Conservation (phyloP, 2,329 filamentous ascomycete species). For the Leptographium wingfieldii region DNA sequence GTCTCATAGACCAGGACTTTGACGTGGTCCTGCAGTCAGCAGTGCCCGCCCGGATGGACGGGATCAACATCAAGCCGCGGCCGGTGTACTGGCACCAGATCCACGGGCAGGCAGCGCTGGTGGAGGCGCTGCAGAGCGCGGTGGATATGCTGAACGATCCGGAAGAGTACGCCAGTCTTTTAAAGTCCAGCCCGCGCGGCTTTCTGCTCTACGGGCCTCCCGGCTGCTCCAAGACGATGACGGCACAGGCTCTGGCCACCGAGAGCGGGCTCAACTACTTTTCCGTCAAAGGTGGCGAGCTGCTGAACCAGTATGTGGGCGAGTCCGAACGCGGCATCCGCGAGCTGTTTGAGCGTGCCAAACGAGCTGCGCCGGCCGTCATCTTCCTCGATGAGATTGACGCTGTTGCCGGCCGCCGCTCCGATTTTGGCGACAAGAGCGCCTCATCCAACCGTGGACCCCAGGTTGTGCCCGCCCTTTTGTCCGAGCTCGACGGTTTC, state of each 20-base stretch:
- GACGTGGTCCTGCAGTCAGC: constrained; percentile 53
- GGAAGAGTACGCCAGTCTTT: constrained; percentile 20
- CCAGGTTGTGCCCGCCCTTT: constrained; percentile 76
- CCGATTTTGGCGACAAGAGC: constrained; percentile 29
- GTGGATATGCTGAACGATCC: constrained; percentile 24
- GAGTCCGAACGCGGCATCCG: constrained; percentile 82
- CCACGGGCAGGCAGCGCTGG: constrained; percentile 69
- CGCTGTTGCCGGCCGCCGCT: constrained; percentile 52
- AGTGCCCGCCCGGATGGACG: constrained; percentile 76
- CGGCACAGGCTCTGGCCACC: constrained; percentile 80
- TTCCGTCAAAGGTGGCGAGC: constrained; percentile 83
- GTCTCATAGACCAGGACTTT: constrained; percentile 38
- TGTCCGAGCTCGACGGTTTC: constrained; percentile 95
- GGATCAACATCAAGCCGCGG: constrained; percentile 78
- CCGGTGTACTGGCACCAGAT: constrained; percentile 81
- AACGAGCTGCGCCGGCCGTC: constrained; percentile 77
- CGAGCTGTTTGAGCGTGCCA: constrained; percentile 73
- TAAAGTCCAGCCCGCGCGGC: constrained; percentile 50
- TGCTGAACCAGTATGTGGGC: constrained; percentile 94
- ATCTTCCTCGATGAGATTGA: constrained; percentile 98
- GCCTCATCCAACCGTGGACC: constrained; percentile 37
- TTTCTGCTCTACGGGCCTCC: constrained; percentile 85
- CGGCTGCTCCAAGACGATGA: constrained; percentile 89
- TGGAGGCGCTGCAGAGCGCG: constrained; percentile 43
- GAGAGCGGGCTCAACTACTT: constrained; percentile 90